phyloP scores from a whole-genome alignment of 805 yeast species.

The Wickerhamiella australiensis region DNA sequence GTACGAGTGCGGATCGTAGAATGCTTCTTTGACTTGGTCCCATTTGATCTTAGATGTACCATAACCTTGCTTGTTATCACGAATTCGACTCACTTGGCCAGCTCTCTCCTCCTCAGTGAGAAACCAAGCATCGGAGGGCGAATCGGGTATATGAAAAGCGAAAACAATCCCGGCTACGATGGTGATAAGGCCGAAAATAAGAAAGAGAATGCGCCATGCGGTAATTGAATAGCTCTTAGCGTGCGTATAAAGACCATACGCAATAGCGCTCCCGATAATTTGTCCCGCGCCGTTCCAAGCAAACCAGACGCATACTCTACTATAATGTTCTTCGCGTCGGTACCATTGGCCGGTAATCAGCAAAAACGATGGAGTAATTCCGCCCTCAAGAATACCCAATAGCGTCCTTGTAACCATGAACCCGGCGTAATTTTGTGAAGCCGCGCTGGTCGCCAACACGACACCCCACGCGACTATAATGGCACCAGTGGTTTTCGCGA shows the following conservation, averaged over 20 bases:
- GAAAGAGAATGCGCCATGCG: slow-evolving; percentile 44
- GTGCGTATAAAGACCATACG: slow-evolving; percentile 32
- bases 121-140: slow-evolving; percentile 39
- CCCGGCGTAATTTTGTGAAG: slow-evolving; percentile 34
- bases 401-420: slow-evolving; percentile 37
- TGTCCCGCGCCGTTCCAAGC: slow-evolving; percentile 35
- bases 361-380: slow-evolving; percentile 46
- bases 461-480: slow-evolving; percentile 38
- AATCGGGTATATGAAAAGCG: slow-evolving; percentile 36
- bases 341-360: slow-evolving; percentile 49
- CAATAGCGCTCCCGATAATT: slow-evolving; percentile 36
- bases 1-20: slow-evolving; percentile 40
- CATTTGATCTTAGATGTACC: slow-evolving; percentile 44
- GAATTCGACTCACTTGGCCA: slow-evolving; percentile 40
- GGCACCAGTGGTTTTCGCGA: slow-evolving; percentile 38
- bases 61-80: slow-evolving; percentile 44
- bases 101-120: slow-evolving; percentile 36
- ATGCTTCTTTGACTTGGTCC: slow-evolving; percentile 42
- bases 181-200: slow-evolving; percentile 46
- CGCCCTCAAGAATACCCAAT: slow-evolving; percentile 41
- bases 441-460: slow-evolving; percentile 35
- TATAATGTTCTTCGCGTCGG: slow-evolving; percentile 36
- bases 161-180: slow-evolving; percentile 28
- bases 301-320: slow-evolving; percentile 34
- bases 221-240: slow-evolving; percentile 25